Conservation (phyloP, 1,139 yeast species). For the Geotrichum carabidarum region DNA sequence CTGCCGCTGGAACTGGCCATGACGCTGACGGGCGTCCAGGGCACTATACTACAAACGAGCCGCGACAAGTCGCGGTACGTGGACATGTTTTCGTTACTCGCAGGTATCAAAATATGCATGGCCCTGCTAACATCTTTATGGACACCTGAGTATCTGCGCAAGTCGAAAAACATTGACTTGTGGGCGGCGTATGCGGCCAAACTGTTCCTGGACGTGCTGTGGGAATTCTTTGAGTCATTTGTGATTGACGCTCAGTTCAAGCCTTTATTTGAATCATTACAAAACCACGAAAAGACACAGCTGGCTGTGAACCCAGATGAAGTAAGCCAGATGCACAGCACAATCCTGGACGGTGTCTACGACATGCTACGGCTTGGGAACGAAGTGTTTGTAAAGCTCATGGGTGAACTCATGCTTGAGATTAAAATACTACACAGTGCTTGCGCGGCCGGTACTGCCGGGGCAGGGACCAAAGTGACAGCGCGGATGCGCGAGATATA, state of each 20-base stretch:
- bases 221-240: slow-evolving; percentile 28
- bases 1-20: not conserved
- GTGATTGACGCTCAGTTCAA: slow-evolving; percentile 23
- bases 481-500: not conserved
- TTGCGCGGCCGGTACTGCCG: not conserved
- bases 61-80: slow-evolving; percentile 22
- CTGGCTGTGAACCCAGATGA: slow-evolving; percentile 23
- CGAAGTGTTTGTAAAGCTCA: slow-evolving; percentile 13
- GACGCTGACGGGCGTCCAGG: slow-evolving; percentile 15
- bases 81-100: slow-evolving; percentile 25
- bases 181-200: slow-evolving; percentile 2
- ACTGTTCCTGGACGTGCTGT: slow-evolving; percentile 18
- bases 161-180: not conserved
- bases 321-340: slow-evolving; percentile 19
- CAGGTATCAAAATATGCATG: slow-evolving; percentile 21
- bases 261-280: slow-evolving; percentile 2
- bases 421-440: slow-evolving; percentile 2
- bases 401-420: slow-evolving; percentile 21
- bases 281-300: slow-evolving; percentile 4
- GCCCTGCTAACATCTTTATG: slow-evolving; percentile 19
- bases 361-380: slow-evolving; percentile 21
- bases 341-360: slow-evolving; percentile 19
- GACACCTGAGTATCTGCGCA: slow-evolving; percentile 10
- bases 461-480: not conserved
- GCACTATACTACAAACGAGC: slow-evolving; percentile 18